Base-by-base conservation (phyloP, 208 protist species). In the Trypanosoma theileri region DNA sequence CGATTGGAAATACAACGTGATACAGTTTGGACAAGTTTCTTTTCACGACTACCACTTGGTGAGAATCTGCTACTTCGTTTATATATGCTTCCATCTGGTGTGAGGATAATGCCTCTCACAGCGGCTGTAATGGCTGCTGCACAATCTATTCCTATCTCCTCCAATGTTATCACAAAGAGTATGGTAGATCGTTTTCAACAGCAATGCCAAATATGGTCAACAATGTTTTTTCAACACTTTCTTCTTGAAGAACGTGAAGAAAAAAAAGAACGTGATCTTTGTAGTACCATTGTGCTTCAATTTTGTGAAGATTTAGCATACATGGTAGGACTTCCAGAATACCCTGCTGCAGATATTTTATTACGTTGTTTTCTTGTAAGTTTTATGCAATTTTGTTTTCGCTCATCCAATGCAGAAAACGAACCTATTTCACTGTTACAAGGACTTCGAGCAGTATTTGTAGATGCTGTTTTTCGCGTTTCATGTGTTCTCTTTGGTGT, bases 241-340 rank as follows among this genome's bases (percentile, higher is more conserved):
- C 65, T 86, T 4, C 58, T 84, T 31, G 59, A 24, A 31, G 59
- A 68, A 13, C 59, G 60, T 17, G 71, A 80, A 31, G 63, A 71
- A 4, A 80, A 79, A 59, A 46, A 63, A 0, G 86, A 88, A 55
- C 59, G 81, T n/a, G 71, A 80, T 51, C 28, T 72, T 19, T 69
- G 77, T 54, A 70, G 66, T 66, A 51, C 59, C 12, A 24, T 76
- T 22, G 64, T 82, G 50, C 52, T 85, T 31, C 79, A 80, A 45
- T 58, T 96, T 22, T 70, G 77, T 26, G 88, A 94, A 62, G 88
- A 96, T 75, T 69, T 94, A 22, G 73, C 81, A n/a, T 70, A 84
- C 28, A 77, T 94, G 22, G 52, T 96, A 2, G 80, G 85, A 14
- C 48, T 82, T 24, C 86, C 86, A 4, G 83, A 91, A 59, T 96